Percentiles rank a stretch among this genome's conserved stretches.
Evolutionary conservation across 495 filamentous ascomycete genomes (phyloP).

Genomic region (Penicillium samsonianum): DNA sequence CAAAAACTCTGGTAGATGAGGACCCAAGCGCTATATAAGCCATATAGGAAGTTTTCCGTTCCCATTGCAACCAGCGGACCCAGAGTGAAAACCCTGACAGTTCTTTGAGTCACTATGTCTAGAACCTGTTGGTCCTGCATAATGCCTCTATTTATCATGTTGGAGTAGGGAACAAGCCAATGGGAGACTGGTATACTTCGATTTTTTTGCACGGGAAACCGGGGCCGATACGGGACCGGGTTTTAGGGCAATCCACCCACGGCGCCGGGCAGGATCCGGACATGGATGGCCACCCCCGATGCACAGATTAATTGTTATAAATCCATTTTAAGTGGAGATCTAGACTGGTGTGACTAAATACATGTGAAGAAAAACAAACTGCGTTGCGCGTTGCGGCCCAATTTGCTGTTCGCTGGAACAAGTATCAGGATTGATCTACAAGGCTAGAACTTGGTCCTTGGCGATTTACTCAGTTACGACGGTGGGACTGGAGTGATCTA

Average conservation of each 20-base stretch:
- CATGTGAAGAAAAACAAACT: slow-evolving; percentile 17
- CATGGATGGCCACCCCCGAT: slow-evolving; percentile 17
- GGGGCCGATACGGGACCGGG: slow-evolving; percentile 36
- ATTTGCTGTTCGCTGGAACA: slow-evolving; percentile 1
- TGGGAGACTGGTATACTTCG: slow-evolving; percentile 23
- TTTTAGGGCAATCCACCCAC: slow-evolving; percentile 18
- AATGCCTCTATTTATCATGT: slow-evolving; percentile 24
- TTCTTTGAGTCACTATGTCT: slow-evolving; percentile 25
- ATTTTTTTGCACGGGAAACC: slow-evolving; percentile 18
- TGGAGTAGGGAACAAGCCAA: slow-evolving; percentile 21
- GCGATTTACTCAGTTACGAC: too few relatives aligned
- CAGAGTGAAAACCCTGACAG: slow-evolving; percentile 8
- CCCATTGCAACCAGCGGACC: slow-evolving; percentile 18
- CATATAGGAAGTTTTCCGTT: neutral
- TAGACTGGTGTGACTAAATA: neutral
- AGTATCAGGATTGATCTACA: slow-evolving; percentile 4
- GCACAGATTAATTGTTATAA: slow-evolving; percentile 17
- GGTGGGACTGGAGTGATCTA: neutral
- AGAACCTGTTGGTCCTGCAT: slow-evolving; percentile 18
- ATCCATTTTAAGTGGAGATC: slow-evolving; percentile 1
- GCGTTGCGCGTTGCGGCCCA: slow-evolving; percentile 23
- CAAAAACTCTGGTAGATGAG: neutral
- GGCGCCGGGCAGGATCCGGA: slow-evolving; percentile 35
- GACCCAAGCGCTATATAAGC: slow-evolving; percentile 19
- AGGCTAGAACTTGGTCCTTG: slow-evolving; percentile 3